Conservation (phyloP, 2,329 filamentous ascomycete species). For the Ophiostoma ips region DNA sequence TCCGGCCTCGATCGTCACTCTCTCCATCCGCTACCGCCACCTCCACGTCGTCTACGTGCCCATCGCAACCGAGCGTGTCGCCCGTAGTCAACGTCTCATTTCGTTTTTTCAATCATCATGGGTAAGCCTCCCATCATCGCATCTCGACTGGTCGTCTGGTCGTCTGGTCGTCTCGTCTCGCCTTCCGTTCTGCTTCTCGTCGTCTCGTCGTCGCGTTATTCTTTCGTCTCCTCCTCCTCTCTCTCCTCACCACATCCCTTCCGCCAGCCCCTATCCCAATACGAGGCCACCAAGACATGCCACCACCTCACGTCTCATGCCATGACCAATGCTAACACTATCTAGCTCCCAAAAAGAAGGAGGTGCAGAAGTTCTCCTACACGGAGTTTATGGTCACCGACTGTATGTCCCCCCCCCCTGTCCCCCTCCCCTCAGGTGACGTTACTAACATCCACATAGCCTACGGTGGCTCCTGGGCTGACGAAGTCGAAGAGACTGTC, state of each 20-base stretch:
- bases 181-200: neutral
- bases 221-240: neutral
- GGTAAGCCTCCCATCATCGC: slow-evolving; percentile 13
- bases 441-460: slow-evolving; percentile 19
- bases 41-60: slow-evolving; percentile 17
- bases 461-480: slow-evolving; percentile 80
- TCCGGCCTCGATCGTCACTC: slow-evolving; percentile 1
- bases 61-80: slow-evolving; percentile 16
- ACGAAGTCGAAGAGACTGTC: slow-evolving; percentile 89
- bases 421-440: neutral
- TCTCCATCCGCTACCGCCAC: neutral
- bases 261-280: neutral
- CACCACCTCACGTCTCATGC: neutral
- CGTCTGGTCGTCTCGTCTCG: neutral
- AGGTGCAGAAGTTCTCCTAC: slow-evolving; percentile 93
- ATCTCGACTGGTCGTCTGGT: neutral
- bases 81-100: slow-evolving; percentile 17
- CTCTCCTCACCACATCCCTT: neutral
- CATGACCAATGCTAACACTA: slow-evolving; percentile 19
- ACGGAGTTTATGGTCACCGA: slow-evolving; percentile 89
- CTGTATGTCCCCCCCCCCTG: slow-evolving; percentile 46
- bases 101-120: slow-evolving; percentile 18
- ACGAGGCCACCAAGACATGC: neutral
- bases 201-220: neutral
- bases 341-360: slow-evolving; percentile 81